Evolutionary conservation across 495 filamentous ascomycete genomes (phyloP).

Genomic region (Xylona heveae): DNA sequence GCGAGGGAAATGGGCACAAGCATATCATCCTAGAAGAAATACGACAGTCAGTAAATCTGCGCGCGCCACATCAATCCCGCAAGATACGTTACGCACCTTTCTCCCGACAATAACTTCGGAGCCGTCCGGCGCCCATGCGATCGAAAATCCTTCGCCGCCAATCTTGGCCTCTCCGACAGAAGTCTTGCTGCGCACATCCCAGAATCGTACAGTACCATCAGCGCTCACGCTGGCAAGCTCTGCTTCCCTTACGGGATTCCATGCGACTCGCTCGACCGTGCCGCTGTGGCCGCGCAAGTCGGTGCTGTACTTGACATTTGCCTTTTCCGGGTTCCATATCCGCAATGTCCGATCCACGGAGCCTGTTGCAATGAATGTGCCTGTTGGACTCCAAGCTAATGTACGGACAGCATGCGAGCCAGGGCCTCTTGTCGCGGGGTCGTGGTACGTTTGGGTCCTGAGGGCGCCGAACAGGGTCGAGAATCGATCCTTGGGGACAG

Average conservation of each 20-base stretch:
- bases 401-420: conserved; percentile 39
- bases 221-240: conserved; percentile 69
- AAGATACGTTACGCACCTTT: conserved; percentile 34
- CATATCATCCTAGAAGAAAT: conserved; percentile 36
- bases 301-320: conserved; percentile 58
- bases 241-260: conserved; percentile 73
- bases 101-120: conserved; percentile 61
- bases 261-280: conserved; percentile 67
- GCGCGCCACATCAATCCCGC: neutral
- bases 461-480: conserved; percentile 29
- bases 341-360: conserved; percentile 61
- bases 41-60: neutral
- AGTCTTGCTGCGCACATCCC: conserved; percentile 73
- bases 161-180: conserved; percentile 62
- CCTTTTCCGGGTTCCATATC: conserved; percentile 82
- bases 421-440: conserved; percentile 27
- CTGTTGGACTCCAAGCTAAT: conserved; percentile 77
- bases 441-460: conserved; percentile 41
- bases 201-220: conserved; percentile 75
- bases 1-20: conserved; percentile 40
- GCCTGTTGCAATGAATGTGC: conserved; percentile 72
- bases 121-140: conserved; percentile 82
- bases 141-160: conserved; percentile 61
- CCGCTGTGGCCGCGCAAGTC: conserved; percentile 66
- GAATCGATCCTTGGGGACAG: conserved; percentile 42